phyloP scores from a whole-genome alignment of 139 green algal species.

The Edaphochlamys debaryana region DNA sequence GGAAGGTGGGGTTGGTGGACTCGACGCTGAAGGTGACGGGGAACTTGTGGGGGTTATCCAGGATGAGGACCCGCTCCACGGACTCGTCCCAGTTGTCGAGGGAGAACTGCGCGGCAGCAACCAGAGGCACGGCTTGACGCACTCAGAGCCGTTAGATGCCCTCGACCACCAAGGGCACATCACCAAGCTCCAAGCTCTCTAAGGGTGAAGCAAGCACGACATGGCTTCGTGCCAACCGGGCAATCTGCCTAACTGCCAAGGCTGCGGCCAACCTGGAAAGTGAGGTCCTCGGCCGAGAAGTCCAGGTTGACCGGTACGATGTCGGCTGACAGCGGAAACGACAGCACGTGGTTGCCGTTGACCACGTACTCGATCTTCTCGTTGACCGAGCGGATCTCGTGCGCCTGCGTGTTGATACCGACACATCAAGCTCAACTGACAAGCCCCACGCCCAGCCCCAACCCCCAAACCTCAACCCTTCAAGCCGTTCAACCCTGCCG shows the following conservation, averaged over 20 bases:
- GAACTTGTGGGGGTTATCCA: constrained; percentile 76
- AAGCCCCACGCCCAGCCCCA: too few relatives aligned
- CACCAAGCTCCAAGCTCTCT: constrained; percentile 64
- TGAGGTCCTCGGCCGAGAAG: constrained; percentile 65
- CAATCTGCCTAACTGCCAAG: too few relatives aligned
- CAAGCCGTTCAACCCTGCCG: background rate
- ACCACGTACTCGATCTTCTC: constrained; percentile 73
- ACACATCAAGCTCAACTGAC: too few relatives aligned
- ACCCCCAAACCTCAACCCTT: background rate
- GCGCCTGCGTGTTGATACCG: background rate
- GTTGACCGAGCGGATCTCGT: constrained; percentile 51
- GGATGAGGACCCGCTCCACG: constrained; percentile 53
- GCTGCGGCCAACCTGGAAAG: too few relatives aligned
- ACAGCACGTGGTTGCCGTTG: constrained; percentile 73
- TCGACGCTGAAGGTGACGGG: constrained; percentile 68
- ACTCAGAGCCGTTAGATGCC: too few relatives aligned
- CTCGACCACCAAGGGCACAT: too few relatives aligned
- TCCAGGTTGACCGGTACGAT: constrained; percentile 76
- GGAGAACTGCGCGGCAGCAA: too few relatives aligned
- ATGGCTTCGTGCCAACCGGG: too few relatives aligned
- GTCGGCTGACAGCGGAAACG: constrained; percentile 64
- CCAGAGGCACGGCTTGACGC: too few relatives aligned
- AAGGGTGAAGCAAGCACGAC: constrained; percentile 62
- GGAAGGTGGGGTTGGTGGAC: constrained; percentile 47
- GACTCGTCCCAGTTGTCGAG: constrained; percentile 43